Percentiles rank a stretch among this genome's conserved stretches.
phyloP scores from a whole-genome alignment of 257 asterid species.

The Nicotiana tomentosiformis region DNA sequence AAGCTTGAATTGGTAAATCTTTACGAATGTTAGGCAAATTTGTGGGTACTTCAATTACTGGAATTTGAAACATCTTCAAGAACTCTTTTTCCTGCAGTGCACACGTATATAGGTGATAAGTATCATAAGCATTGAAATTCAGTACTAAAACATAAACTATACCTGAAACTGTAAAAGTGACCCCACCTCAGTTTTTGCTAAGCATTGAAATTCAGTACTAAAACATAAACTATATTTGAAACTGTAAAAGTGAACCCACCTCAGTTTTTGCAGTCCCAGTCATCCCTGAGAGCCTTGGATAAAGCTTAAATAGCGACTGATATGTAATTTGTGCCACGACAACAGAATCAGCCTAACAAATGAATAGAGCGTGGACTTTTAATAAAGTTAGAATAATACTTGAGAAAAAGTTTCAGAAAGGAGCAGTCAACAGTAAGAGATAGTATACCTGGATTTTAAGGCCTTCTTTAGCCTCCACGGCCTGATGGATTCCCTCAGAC shows the following conservation, averaged over 20 bases:
- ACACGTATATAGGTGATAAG: background rate
- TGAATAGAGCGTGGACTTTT: conserved; percentile 13
- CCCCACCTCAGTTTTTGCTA: conserved; percentile 85
- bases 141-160: background rate
- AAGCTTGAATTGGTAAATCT: conserved; percentile 88
- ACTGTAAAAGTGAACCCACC: conserved; percentile 32
- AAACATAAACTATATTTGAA: background rate
- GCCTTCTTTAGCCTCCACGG: conserved; percentile 99
- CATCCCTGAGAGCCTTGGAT: conserved; percentile 98
- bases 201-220: background rate
- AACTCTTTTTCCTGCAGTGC: conserved; percentile 83
- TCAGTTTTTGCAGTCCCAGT: conserved; percentile 99
- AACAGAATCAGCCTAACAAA: conserved; percentile 79
- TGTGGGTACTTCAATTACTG: conserved; percentile 95
- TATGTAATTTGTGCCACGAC: conserved; percentile 98
- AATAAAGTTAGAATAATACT: background rate
- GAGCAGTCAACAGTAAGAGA: conserved; percentile 4
- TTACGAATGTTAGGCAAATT: conserved; percentile 81
- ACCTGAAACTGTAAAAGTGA: conserved; percentile 13
- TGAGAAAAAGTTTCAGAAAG: background rate
- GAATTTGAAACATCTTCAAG: conserved; percentile 82
- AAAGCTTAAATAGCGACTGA: conserved; percentile 90
- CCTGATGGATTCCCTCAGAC: conserved; percentile 99
- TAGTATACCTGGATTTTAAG: conserved; percentile 66
- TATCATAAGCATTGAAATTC: background rate